These are phyloP conservation scores for Cladorrhinum sp. DNA, from an alignment of 2,329 filamentous ascomycete genomes.

Conservation along the genomic window DNA sequence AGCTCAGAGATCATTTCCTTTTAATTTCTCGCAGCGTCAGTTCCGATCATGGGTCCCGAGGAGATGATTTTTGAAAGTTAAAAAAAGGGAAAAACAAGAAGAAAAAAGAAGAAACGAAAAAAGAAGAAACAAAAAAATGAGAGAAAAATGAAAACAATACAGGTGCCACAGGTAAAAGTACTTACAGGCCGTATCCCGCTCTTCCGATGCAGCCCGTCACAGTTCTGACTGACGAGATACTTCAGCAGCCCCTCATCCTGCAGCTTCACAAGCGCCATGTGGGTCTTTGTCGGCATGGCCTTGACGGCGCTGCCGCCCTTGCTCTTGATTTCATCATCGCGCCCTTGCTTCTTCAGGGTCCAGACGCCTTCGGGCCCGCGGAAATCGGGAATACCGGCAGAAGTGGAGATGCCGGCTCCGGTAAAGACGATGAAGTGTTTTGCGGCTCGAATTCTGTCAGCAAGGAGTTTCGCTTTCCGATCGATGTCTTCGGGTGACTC, in stretches of 20 bases:
- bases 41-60: background rate
- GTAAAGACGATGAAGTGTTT: slow-evolving; percentile 48
- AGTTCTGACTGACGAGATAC: slow-evolving; percentile 45
- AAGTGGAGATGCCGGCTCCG: slow-evolving; percentile 46
- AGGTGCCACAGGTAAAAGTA: background rate
- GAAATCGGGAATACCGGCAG: slow-evolving; percentile 48
- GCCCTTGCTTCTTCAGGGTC: slow-evolving; percentile 44
- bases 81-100: too few species aligned
- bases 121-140: too few species aligned
- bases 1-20: slow-evolving; percentile 45
- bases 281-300: slow-evolving; percentile 43
- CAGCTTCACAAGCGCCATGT: slow-evolving; percentile 47
- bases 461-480: slow-evolving; percentile 38
- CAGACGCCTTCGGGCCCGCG: slow-evolving; percentile 46
- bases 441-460: slow-evolving; percentile 38
- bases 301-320: slow-evolving; percentile 39
- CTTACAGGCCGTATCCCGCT: slow-evolving; percentile 45
- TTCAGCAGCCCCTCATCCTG: slow-evolving; percentile 41
- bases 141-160: too few species aligned
- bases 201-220: slow-evolving; percentile 43
- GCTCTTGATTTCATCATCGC: slow-evolving; percentile 28
- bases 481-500: slow-evolving; percentile 32
- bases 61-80: too few species aligned
- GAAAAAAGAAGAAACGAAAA: too few species aligned
- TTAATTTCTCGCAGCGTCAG: too few species aligned